These are phyloP conservation scores for Crithidia brevicula DNA, from an alignment of 208 protist genomes.

Conservation along the genomic window DNA sequence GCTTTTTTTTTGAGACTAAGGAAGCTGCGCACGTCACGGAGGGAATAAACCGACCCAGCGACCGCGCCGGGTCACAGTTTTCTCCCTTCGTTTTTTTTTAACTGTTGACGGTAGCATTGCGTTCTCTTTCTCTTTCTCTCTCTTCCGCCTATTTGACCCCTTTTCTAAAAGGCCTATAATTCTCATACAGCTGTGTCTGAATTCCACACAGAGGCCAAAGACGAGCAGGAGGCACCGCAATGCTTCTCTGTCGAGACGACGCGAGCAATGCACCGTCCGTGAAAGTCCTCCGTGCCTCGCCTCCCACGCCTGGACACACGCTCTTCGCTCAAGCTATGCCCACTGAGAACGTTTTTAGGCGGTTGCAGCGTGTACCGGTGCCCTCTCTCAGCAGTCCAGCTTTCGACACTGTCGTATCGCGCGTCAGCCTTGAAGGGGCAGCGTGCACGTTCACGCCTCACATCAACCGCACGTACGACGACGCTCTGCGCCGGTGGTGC, in stretches of 20 bases:
- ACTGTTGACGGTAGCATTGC: no score
- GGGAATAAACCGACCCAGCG: no score
- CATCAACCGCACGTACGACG: constrained; percentile 20
- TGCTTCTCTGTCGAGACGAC: neutral
- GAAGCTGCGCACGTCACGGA: no score
- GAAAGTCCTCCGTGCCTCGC: neutral
- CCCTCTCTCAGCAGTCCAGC: constrained; percentile 5
- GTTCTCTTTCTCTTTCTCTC: constrained; percentile 1
- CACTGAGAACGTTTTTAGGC: constrained; percentile 13
- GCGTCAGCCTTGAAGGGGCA: neutral
- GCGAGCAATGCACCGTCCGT: neutral
- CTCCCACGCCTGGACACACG: neutral
- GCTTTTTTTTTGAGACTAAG: no score
- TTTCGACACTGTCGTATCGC: neutral
- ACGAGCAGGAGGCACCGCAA: neutral
- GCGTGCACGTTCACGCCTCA: constrained; percentile 18
- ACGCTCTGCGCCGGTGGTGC: neutral
- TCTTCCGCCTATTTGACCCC: no score
- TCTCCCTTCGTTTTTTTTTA: no score
- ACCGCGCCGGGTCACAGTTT: no score
- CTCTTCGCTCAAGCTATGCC: no score
- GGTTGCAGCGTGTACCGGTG: neutral
- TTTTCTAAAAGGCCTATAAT: no score
- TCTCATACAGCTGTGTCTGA: no score
- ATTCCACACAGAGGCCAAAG: no score